Base-by-base conservation (phyloP, 2,329 filamentous ascomycete species). In the Paecilomyces formosus region DNA sequence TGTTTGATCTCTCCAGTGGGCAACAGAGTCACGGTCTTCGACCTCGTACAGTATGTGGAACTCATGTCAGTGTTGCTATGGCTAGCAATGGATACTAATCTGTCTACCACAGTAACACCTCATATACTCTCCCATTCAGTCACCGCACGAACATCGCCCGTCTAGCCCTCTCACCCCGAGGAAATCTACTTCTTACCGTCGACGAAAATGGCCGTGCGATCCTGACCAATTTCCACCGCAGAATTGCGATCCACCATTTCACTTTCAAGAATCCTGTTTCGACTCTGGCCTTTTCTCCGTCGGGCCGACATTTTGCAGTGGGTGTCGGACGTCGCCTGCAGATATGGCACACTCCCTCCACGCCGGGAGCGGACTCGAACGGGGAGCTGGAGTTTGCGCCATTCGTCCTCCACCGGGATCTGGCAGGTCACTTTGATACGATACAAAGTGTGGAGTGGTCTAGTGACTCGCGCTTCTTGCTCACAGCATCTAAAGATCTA, bases 191-290 rank as follows among this genome's bases (percentile, higher is more conserved):
- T 21, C 87, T 99, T 63, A 90, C 93, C 7, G 83, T 99, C 64
- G 95, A 99, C 78, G 89, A 97, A 76, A 90, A 96, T 80, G 94
- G 94, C 60, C 88, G 89, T 68, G 92, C 93, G 31, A 96, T 99
- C 57, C 81, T 99, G 62, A 96, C 92, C 57, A 96, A 97, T 70
- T 86, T 97, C 39, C 86, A 85, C 28, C 88, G 93, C 62, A 86
- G 92, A 63, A 88, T 97, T 64, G 84, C 88, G 5, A 86, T 99
- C 56, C 95, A 97, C 70, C 88, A 97, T 75, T 97, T 99, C 74
- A 92, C 93, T n/a, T 95, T 99, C 77, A 89, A 88, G 68, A 83
- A 85, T n/a, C 79, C 85, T 13, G 87, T 96, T 45, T 90, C 90
- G 13, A 87, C 92, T 0, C 85, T 99, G 33, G 84, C 90, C 0